Base-by-base conservation (phyloP, 2,329 filamentous ascomycete genomes). In the Diaporthe ilicicola region DNA sequence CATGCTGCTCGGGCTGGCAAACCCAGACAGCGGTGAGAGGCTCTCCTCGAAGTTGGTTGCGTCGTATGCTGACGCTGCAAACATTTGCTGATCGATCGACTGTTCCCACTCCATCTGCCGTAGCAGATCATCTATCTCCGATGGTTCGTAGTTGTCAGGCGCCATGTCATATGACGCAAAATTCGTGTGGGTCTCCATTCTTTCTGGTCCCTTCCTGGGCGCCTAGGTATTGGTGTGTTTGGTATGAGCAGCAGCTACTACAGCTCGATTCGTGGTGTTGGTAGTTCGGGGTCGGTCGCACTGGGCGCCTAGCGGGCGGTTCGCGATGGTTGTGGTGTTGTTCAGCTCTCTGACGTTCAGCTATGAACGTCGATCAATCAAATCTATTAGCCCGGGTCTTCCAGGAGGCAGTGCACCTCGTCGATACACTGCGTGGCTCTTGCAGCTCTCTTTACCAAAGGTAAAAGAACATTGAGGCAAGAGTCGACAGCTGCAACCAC, bases 381-480 rank as follows among this genome's bases (percentile, higher is more conserved):
- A 17, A 66, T 56, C 12, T 37, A 48, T 72, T 72, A 70, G 7
- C 70, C 70, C 3, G 70, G 70, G n/a, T 72, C 56, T 15, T 65
- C 51, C 70, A 69, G 70, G 70, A 59, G 66, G 50, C 53, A 42
- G 70, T 50, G 17, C 3, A 42, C 17, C n/a, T 27, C 9, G 10
- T 12, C 34, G 50, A 44, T 50, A 27, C 42, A 48, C 66, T 68
- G 53, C 42, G n/a, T 19, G 17, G 3, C 34, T 29, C 15, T 59
- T 9, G 19, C n/a, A 2, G 0, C 13, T 50, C 34, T 42, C 27
- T 6, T 4, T 2, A 13, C 17, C 2, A 3, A 2, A 4, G 15
- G 9, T 7, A 34, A n/a, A 8, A 32, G 42, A 19, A 32, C 0
- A 39, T 29, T 15, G n/a, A 59, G 19, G 32, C 27, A 42, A 37